These are phyloP conservation scores for Sphagnum magellanicum DNA, from an alignment of 228 moss, liverwort and hornwort genomes.

Conservation along the genomic window DNA sequence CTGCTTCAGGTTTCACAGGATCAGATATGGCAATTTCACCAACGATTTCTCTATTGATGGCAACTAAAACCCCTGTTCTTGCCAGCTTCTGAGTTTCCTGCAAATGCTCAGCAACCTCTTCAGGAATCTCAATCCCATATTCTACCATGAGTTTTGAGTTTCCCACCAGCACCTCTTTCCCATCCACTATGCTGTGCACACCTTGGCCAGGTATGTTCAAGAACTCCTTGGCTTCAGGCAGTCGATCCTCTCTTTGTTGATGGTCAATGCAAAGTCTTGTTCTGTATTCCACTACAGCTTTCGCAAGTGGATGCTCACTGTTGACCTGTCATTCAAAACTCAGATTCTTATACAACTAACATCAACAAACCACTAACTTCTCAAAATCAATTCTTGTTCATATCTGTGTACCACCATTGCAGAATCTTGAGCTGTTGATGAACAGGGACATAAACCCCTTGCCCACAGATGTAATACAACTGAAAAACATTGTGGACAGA, in stretches of 20 bases:
- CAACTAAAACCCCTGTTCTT: constrained; percentile 79
- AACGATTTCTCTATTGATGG: constrained; percentile 50
- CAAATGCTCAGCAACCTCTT: constrained; percentile 50
- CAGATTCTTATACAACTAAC: too few species aligned
- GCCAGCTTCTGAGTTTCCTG: constrained; percentile 59
- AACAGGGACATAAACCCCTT: too few species aligned
- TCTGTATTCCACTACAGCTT: constrained; percentile 75
- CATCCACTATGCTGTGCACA: constrained; percentile 56
- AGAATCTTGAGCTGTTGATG: too few species aligned
- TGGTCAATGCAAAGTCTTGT: constrained; percentile 35
- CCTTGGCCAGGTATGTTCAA: constrained; percentile 76
- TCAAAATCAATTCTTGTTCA: too few species aligned
- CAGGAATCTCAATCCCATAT: constrained; percentile 36
- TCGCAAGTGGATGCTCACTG: constrained; percentile 93
- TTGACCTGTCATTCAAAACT: constrained; percentile 35
- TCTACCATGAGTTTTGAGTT: constrained; percentile 66
- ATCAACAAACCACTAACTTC: too few species aligned
- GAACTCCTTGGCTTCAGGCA: constrained; percentile 48
- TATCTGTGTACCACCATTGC: too few species aligned
- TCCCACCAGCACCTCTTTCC: constrained; percentile 57
- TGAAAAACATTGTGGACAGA: too few species aligned
- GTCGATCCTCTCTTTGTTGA: constrained; percentile 12
- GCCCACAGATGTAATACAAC: too few species aligned
- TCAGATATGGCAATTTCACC: constrained; percentile 82
- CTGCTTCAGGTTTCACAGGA: constrained; percentile 89